Conservation (phyloP, 805 yeast genomes). For the Yarrowia osloensis region DNA sequence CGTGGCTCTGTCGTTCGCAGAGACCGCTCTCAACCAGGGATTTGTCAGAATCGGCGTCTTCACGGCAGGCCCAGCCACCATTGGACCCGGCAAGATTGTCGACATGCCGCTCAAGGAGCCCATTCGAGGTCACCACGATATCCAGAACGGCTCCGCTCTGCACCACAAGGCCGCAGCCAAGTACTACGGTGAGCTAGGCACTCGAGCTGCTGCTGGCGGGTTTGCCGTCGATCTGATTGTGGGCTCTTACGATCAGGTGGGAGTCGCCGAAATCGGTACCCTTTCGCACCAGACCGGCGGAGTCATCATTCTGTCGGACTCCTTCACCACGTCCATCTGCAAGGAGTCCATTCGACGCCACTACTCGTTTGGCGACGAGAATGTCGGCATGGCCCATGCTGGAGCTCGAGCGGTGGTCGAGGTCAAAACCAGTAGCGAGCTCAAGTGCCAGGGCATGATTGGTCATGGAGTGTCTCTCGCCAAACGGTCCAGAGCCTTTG, state of each 20-base stretch:
- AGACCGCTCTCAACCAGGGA: slow-evolving; percentile 68
- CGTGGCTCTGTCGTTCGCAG: slow-evolving; percentile 78
- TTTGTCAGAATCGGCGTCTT: slow-evolving; percentile 90
- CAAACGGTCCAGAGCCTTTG: slow-evolving; percentile 60
- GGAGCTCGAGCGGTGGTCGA: slow-evolving; percentile 63
- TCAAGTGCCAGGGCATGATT: slow-evolving; percentile 87
- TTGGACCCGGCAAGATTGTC: slow-evolving; percentile 92
- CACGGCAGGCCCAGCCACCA: slow-evolving; percentile 93
- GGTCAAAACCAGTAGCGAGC: slow-evolving; percentile 73
- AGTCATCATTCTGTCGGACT: slow-evolving; percentile 78
- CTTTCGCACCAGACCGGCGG: slow-evolving; percentile 87
- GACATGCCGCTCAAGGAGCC: slow-evolving; percentile 91
- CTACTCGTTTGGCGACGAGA: slow-evolving; percentile 45
- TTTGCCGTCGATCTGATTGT: slow-evolving; percentile 87
- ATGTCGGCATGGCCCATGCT: slow-evolving; percentile 20
- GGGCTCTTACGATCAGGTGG: slow-evolving; percentile 94
- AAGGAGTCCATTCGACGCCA: slow-evolving; percentile 86
- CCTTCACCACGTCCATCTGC: slow-evolving; percentile 91
- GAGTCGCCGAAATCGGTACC: slow-evolving; percentile 87
- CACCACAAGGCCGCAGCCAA: slow-evolving; percentile 83
- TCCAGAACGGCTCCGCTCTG: slow-evolving; percentile 84
- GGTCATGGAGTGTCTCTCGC: slow-evolving; percentile 82
- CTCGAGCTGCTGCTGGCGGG: slow-evolving; percentile 67
- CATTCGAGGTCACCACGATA: slow-evolving; percentile 94
- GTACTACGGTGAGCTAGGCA: slow-evolving; percentile 72